phyloP scores from a whole-genome alignment of 345 rosid genomes.

The Diplotaxis tenuifolia region DNA sequence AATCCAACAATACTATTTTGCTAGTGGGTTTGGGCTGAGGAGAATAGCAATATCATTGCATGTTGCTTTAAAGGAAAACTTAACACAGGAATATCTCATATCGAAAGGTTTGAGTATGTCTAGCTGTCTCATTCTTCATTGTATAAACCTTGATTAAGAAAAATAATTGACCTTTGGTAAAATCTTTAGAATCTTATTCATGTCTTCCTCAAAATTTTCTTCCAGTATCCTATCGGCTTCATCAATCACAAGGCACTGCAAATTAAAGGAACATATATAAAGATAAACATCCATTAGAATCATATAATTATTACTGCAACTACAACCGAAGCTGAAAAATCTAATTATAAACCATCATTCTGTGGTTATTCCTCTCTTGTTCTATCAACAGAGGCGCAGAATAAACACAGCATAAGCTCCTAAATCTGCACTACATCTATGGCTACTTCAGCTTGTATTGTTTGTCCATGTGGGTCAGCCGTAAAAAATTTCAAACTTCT shows the following conservation, averaged over 20 bases:
- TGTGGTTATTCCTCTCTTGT: background rate
- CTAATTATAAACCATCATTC: background rate
- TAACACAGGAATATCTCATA: background rate
- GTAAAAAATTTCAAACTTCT: background rate
- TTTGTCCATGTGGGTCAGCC: background rate
- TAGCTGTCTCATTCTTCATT: background rate
- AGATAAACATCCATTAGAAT: background rate
- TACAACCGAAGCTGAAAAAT: background rate
- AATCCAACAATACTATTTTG: background rate
- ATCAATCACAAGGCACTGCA: constrained; percentile 88
- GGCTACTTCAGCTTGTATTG: background rate
- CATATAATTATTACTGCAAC: background rate
- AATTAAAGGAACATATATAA: constrained; percentile 8
- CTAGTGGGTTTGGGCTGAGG: background rate
- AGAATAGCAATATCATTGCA: background rate
- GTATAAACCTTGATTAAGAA: background rate
- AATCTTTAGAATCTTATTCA: constrained; percentile 87
- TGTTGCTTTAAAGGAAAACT: background rate
- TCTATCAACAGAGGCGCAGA: background rate
- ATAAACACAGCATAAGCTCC: background rate
- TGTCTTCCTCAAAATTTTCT: constrained; percentile 97
- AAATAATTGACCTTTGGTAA: constrained; percentile 69
- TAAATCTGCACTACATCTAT: background rate
- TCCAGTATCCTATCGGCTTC: constrained; percentile 99
- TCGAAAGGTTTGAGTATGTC: background rate